phyloP scores from a whole-genome alignment of 768 basidiomycete species.

The Leccinum boreale region DNA sequence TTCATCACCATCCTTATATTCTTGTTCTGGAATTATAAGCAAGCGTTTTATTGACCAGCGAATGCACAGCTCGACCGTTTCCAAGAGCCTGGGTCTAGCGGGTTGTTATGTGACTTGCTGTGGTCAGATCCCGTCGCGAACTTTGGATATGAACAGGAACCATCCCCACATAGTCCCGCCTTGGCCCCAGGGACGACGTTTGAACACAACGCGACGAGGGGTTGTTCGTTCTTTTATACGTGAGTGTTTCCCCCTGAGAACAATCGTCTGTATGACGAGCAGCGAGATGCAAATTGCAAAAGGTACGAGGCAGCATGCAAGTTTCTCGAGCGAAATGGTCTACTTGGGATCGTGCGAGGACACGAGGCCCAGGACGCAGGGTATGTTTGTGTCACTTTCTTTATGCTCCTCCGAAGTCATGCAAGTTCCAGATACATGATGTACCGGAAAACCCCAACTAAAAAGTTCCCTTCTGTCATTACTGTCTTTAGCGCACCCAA shows the following conservation, averaged over 20 bases:
- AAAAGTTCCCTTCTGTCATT: constrained; percentile 96
- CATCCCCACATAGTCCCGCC: constrained; percentile 44
- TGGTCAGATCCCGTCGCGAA: constrained; percentile 94
- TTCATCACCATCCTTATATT: not conserved
- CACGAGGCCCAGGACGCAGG: constrained; percentile 99
- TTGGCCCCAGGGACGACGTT: constrained; percentile 60
- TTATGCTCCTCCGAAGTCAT: not conserved
- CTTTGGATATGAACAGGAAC: constrained; percentile 79
- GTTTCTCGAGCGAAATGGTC: constrained; percentile 87
- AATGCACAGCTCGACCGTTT: constrained; percentile 80
- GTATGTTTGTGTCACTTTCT: constrained; percentile 38
- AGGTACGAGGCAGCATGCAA: constrained; percentile 91
- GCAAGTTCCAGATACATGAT: constrained; percentile 67
- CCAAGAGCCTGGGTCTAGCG: constrained; percentile 88
- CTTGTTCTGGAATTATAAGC: not conserved
- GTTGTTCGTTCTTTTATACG: constrained; percentile 94
- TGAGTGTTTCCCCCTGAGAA: constrained; percentile 37
- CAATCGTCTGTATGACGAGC: constrained; percentile 1
- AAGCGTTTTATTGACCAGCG: constrained; percentile 6
- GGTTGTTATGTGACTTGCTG: constrained; percentile 89
- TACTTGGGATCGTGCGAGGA: constrained; percentile 91
- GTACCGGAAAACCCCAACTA: constrained; percentile 92
- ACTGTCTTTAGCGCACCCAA: constrained; percentile 98
- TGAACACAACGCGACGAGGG: constrained; percentile 80
- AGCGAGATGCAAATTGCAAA: not conserved